Evolutionary conservation across 495 filamentous ascomycete species (phyloP), one percentile per base, ranked within the genome.

Genomic region (Aspergillus coremiiformis): DNA sequence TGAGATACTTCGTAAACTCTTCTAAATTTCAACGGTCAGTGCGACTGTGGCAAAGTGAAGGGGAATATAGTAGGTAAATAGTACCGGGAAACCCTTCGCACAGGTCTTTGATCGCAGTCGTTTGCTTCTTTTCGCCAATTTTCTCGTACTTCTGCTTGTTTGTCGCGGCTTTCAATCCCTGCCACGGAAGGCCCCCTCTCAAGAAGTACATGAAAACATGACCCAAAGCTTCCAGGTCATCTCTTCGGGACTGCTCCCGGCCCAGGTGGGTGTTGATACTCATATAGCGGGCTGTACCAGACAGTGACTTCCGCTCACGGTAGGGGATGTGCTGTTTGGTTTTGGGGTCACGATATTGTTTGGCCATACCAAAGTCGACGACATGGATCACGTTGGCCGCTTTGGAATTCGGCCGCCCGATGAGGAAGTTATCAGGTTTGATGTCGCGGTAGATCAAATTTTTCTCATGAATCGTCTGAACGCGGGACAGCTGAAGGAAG

Each of bases 81-180:
- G 11, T 78, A 87, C 84, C 84, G 60, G 93, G 93, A 73, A 92
- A 97, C 44, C 88, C 86, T 52, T 96, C 91, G 62, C 93, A 97
- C 4, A 99, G 83, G 61, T 99, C 94, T 70, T 95, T 94, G 78
- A 99, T 92, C 0, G 82, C 79, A 21, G 93, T 97, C 0, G 92
- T 95, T 73, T 97, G 93, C 74, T 99, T 99, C 86, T 97, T 97
- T 74, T 99, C 94, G 26, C 93, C 93, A 69, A 99, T 99, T 77
- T 97, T 97, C 73, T 99, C 93, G 59, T 99, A 99, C 74, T 99
- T 99, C 66, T 99, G 93, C 81, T 99, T 99, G 77, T 99, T 99
- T 53, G 93, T 99, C 15, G 94, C 94, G 67, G 93, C 93, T 76
- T 97, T 97, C 62, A 99, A 75, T 45, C 93, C 93, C 73, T 99